Percentiles rank a stretch among this genome's conserved stretches.
phyloP scores from a whole-genome alignment of 2,329 filamentous ascomycete genomes.

The Fusarium sp. region DNA sequence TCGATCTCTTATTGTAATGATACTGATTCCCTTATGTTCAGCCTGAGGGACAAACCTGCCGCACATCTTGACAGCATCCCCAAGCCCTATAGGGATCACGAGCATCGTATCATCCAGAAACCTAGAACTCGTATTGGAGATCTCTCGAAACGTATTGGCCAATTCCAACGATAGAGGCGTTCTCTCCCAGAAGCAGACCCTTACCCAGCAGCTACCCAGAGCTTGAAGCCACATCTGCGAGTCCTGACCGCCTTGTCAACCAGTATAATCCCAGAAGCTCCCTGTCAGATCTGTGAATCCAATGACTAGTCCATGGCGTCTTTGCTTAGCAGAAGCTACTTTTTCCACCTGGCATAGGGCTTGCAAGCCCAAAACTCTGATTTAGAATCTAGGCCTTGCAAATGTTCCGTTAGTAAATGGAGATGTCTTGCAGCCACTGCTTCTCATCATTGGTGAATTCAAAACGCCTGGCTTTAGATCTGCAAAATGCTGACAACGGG shows the following conservation, averaged over 20 bases:
- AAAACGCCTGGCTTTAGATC: not conserved
- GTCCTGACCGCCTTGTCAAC: not conserved
- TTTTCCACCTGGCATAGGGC: not conserved
- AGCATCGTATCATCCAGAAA: not conserved
- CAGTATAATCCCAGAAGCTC: not conserved
- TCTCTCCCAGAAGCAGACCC: not conserved
- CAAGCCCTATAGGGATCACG: not conserved
- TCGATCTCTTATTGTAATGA: too few species aligned
- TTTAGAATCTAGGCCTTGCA: not conserved
- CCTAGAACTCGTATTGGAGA: not conserved
- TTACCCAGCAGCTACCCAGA: not conserved
- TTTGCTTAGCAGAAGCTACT: not conserved
- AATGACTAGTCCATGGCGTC: not conserved
- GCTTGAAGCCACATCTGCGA: not conserved
- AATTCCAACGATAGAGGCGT: not conserved
- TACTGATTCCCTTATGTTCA: too few species aligned
- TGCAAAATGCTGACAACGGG: not conserved
- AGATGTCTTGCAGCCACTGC: not conserved
- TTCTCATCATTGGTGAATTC: not conserved
- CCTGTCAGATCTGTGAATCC: not conserved
- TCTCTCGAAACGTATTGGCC: not conserved
- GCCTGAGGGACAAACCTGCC: too few species aligned
- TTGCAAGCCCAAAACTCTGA: not conserved
- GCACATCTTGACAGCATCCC: not conserved
- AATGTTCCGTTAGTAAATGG: not conserved